Base-by-base conservation (phyloP, 164 flowering plant species). In the Vitis amurensis region DNA sequence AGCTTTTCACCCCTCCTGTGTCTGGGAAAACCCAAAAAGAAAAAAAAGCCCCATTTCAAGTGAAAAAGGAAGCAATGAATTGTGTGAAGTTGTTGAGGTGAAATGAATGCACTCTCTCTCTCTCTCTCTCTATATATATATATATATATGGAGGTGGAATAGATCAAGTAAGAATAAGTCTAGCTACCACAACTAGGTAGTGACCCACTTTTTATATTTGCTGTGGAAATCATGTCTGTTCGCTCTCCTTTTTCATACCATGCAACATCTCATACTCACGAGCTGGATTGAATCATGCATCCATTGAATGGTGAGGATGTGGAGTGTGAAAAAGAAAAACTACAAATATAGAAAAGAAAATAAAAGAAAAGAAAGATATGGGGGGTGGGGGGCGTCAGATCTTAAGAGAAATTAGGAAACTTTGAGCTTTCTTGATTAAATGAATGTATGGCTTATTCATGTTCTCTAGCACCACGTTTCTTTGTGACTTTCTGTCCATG, bases 61-160 rank as follows among this genome's bases (percentile, higher is more conserved):
- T 37, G 44, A 37, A 37, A 37, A 37, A 37, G 44, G 7, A 37
- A 57, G 59, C 10, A 57, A 57, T 7, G 11, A 51, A 53, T 13
- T 52, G 27, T 13, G 63, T 56, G 68, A 57, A 14, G 62, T 67
- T 73, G 74, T 67, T 58, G 68, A 63, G 59, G 27, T 31, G 53
- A 55, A 71, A 47, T 71, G 37, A 71, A 71, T 67, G 68, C 9
- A 50, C 17, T 56, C 16, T 31, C 11, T 44, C 29, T 12, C 27
- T 23, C 27, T 23, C 27, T 23, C 27, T 23, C 29, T 56, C 0
- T 37, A 37, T 37, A 37, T 37, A 37, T 37, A 4, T 37, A 37
- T 37, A 37, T 37, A 37, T 37, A 0, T 3, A 37, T 37, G 44
- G 44, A 6, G 44, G 44, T 37, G 44, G 7, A 37, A 37, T 37